Conservation (phyloP, 2,329 filamentous ascomycete species). For the Juglanconis juglandina region DNA sequence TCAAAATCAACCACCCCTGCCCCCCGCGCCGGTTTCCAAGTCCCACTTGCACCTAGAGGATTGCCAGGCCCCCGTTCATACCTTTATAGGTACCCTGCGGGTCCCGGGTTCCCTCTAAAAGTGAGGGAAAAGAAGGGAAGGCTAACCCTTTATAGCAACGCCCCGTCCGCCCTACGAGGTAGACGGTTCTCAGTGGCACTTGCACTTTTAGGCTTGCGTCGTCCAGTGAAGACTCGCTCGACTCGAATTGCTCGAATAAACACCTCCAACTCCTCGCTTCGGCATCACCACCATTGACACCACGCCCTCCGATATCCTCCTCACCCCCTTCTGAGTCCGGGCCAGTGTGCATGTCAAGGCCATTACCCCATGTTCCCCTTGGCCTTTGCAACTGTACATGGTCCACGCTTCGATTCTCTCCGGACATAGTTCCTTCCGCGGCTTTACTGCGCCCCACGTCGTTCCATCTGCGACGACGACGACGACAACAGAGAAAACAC, state of each 20-base stretch:
- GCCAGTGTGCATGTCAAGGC: neutral
- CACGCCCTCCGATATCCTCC: neutral
- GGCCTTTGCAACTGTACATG: neutral
- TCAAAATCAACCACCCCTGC: no score
- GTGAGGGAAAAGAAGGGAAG: neutral
- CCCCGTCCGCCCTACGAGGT: neutral
- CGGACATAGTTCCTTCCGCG: no score
- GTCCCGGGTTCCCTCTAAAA: neutral
- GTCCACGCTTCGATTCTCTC: neutral
- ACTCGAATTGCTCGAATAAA: neutral
- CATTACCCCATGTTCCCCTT: neutral
- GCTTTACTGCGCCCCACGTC: neutral
- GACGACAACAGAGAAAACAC: neutral
- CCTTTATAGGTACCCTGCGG: no score
- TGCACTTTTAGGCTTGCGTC: neutral
- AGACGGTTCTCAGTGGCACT: neutral
- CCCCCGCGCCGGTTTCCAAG: no score
- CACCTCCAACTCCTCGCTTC: neutral
- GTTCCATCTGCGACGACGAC: neutral
- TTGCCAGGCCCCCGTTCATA: neutral
- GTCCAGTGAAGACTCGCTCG: neutral
- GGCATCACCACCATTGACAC: neutral
- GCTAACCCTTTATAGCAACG: neutral
- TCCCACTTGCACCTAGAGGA: no score
- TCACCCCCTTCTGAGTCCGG: neutral